These are phyloP conservation scores for Pulveroboletus sp. DNA, from an alignment of 768 basidiomycete genomes.

Conservation along the genomic window DNA sequence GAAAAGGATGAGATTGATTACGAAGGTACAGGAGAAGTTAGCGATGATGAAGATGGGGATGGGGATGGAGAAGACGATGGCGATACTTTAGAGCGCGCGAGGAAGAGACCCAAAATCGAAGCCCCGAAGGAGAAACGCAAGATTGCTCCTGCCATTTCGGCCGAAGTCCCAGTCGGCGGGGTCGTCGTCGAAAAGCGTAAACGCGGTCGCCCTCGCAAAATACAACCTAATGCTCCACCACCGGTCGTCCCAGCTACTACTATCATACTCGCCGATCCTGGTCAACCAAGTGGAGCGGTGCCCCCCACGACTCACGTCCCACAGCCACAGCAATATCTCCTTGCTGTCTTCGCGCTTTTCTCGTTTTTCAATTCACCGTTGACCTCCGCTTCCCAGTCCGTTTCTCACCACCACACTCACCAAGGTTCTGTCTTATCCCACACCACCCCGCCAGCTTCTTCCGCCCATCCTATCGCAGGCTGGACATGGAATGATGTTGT, in stretches of 20 bases:
- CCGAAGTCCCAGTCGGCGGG: constrained; percentile 25
- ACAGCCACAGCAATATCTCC: constrained; percentile 59
- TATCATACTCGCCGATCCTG: constrained; percentile 13
- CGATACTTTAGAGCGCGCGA: constrained; percentile 43
- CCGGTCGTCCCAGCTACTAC: constrained; percentile 26
- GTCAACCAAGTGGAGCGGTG: constrained; percentile 13
- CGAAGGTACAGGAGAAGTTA: constrained; percentile 36
- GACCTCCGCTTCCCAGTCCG: constrained; percentile 37
- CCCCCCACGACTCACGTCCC: constrained; percentile 12
- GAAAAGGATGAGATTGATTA: constrained; percentile 70
- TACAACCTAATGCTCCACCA: constrained; percentile 45
- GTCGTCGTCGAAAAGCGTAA: constrained; percentile 71
- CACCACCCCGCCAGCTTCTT: constrained; percentile 19
- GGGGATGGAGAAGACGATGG: constrained; percentile 39
- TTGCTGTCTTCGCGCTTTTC: constrained; percentile 80
- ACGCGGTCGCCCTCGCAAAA: constrained; percentile 77
- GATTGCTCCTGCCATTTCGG: constrained; percentile 30
- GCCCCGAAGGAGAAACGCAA: constrained; percentile 37
- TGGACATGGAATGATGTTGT: constrained; percentile 52
- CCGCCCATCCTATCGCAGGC: constrained; percentile 13
- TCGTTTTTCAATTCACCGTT: constrained; percentile 81
- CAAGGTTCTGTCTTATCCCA: constrained; percentile 55
- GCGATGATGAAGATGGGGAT: constrained; percentile 42
- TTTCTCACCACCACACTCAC: constrained; percentile 44
- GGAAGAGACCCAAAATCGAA: constrained; percentile 59